Evolutionary conservation across 2,329 filamentous ascomycete genomes (phyloP).

Genomic region (Daldinia sp.): DNA sequence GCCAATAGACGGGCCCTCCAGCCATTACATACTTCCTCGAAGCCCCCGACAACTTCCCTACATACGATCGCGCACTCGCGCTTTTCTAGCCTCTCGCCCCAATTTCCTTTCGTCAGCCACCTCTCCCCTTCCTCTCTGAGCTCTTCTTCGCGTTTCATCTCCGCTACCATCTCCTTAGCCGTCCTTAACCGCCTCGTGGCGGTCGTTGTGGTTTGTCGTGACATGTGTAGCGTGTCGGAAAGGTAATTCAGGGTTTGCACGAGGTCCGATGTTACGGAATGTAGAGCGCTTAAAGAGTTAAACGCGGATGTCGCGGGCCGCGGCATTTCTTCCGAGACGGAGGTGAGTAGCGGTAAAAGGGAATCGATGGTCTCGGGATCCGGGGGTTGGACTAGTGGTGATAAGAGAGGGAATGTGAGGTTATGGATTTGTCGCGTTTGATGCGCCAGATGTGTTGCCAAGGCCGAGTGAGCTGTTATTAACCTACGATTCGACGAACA

Average conservation of each 20-base stretch:
- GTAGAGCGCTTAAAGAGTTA: slow-evolving; percentile 75
- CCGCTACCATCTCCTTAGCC: slow-evolving; percentile 85
- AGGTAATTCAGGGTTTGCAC: slow-evolving; percentile 86
- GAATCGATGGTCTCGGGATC: slow-evolving; percentile 75
- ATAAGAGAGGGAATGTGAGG: slow-evolving; percentile 76
- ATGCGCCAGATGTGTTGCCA: slow-evolving; percentile 79
- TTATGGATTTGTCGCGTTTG: slow-evolving; percentile 82
- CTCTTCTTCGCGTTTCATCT: slow-evolving; percentile 87
- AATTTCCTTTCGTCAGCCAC: slow-evolving; percentile 85
- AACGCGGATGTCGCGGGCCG: slow-evolving; percentile 71
- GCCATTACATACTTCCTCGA: slow-evolving; percentile 88
- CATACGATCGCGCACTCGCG: slow-evolving; percentile 88
- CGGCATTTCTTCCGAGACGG: slow-evolving; percentile 75
- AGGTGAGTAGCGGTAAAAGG: slow-evolving; percentile 75
- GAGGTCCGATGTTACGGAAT: slow-evolving; percentile 77
- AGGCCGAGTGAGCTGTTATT: slow-evolving; percentile 79
- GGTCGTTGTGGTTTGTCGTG: slow-evolving; percentile 84
- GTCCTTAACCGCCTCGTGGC: slow-evolving; percentile 83
- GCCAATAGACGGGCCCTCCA: slow-evolving; percentile 83
- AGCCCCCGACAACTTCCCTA: slow-evolving; percentile 88
- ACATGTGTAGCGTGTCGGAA: slow-evolving; percentile 94
- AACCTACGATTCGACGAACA: slow-evolving; percentile 62
- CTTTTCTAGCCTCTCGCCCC: slow-evolving; percentile 80
- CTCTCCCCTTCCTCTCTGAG: slow-evolving; percentile 82
- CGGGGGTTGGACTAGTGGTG: slow-evolving; percentile 73